Percentiles rank a stretch among this genome's conserved stretches.
Evolutionary conservation across 2,329 filamentous ascomycete genomes (phyloP).

Genomic region (Neofusicoccum laricinum): DNA sequence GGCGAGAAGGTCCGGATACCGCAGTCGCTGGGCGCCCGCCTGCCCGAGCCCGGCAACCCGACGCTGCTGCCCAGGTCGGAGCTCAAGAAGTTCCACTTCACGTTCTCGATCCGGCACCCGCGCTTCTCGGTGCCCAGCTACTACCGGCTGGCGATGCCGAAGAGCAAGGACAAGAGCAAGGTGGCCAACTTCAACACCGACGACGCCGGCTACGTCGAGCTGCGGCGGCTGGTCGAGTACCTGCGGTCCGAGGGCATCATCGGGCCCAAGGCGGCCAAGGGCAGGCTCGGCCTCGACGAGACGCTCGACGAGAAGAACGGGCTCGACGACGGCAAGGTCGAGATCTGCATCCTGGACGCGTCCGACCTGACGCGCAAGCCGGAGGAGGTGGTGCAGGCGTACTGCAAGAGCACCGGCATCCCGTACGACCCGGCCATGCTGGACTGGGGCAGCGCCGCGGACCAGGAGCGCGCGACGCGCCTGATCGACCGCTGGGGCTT

Average conservation of each 20-base stretch:
- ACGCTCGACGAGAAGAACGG: neutral
- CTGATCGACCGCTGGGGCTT: neutral
- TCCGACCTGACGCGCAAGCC: constrained; percentile 79
- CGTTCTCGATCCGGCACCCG: neutral
- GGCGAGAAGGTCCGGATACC: neutral
- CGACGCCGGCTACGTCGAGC: neutral
- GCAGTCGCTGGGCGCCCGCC: neutral
- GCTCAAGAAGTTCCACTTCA: neutral
- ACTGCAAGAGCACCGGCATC: constrained; percentile 70
- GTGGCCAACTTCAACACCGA: neutral
- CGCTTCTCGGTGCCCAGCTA: neutral
- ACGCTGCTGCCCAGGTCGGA: neutral
- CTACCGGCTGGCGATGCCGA: neutral
- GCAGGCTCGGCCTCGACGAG: neutral
- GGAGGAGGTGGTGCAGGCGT: constrained; percentile 63
- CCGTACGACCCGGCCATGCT: constrained; percentile 69
- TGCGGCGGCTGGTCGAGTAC: neutral
- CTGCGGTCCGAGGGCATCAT: neutral
- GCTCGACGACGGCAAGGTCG: neutral
- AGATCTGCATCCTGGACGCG: constrained; percentile 72
- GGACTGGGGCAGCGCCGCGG: constrained; percentile 64
- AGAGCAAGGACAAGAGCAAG: neutral
- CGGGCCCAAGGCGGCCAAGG: neutral
- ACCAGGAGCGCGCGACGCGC: neutral
- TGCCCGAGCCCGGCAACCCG: neutral